Evolutionary conservation across 345 rosid genomes (phyloP), one percentile per base, ranked within the genome.

Genomic region (Clausena lansium): DNA sequence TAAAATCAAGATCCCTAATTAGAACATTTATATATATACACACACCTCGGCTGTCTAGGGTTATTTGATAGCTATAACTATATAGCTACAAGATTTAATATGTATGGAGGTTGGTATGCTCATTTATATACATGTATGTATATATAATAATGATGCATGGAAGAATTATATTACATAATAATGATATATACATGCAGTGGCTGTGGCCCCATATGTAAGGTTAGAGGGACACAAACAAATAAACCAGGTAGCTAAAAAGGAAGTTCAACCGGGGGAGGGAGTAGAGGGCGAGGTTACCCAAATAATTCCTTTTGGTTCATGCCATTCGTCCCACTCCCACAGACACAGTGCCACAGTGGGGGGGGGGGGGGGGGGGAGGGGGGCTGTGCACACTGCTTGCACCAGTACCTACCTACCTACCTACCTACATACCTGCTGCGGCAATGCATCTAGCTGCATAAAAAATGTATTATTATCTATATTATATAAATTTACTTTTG

Each of bases 191-290:
- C 15, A 13, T 45, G 50, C 50, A 14, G 50, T 13, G 50, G 50
- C 50, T 41, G 1, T 45, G 92, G 92, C 79, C 79, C 88, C 75
- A 60, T 36, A 70, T 85, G 91, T 71, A 79, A 74, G 81, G 84
- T 60, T 55, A 77, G 73, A 60, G 76, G 89, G 85, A 85, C 81
- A 81, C 87, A 86, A 52, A 76, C 63, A 76, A 72, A 82, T 76
- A 73, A 83, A 82, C 62, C 85, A 79, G 78, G 83, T 78, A 75
- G 85, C 82, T 45, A 72, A 67, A 80, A 83, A 61, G 69, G 63
- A 70, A 60, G 64, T 83, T 77, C 41, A 66, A 77, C 33, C 62
- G 17, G 22, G 41, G 71, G 71, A 27, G 66, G 8, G 25, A 11
- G 19, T 63, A 65, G 45, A 19, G 24, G 73, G 85, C 77, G 57